Evolutionary conservation across 192 early-diverging fungal genomes (phyloP).

Genomic region (Linnemannia zychae): DNA sequence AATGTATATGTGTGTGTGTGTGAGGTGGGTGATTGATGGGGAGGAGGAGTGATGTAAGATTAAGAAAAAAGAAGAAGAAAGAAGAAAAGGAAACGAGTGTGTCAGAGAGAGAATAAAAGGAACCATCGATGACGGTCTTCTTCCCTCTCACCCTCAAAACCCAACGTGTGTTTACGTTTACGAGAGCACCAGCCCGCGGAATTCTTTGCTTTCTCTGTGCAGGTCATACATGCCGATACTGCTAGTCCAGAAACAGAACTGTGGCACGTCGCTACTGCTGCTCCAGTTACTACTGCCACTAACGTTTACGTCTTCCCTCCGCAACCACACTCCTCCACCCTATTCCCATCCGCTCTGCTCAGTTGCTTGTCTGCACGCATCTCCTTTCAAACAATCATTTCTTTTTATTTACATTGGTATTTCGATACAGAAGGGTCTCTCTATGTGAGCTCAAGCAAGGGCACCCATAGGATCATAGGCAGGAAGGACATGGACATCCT

Average conservation of each 20-base stretch:
- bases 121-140: neutral
- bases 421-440: neutral
- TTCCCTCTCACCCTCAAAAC: neutral
- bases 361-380: too few relatives aligned
- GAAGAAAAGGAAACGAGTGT: neutral
- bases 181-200: too few relatives aligned
- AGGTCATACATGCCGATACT: too few relatives aligned
- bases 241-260: too few relatives aligned
- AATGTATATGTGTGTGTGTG: neutral
- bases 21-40: neutral
- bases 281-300: too few relatives aligned
- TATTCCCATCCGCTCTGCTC: too few relatives aligned
- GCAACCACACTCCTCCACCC: too few relatives aligned
- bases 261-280: too few relatives aligned
- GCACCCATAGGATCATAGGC: conserved; percentile 87
- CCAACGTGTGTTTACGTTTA: neutral
- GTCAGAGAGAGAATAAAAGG: neutral
- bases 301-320: too few relatives aligned
- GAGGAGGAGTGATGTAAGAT: neutral
- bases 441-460: conserved; percentile 56
- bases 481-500: conserved; percentile 74
- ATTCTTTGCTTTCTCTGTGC: neutral
- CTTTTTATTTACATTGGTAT: neutral
- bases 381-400: too few relatives aligned
- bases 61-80: neutral